These are phyloP conservation scores for Ogataea degrootiae DNA, from an alignment of 805 yeast species.

Conservation along the genomic window DNA sequence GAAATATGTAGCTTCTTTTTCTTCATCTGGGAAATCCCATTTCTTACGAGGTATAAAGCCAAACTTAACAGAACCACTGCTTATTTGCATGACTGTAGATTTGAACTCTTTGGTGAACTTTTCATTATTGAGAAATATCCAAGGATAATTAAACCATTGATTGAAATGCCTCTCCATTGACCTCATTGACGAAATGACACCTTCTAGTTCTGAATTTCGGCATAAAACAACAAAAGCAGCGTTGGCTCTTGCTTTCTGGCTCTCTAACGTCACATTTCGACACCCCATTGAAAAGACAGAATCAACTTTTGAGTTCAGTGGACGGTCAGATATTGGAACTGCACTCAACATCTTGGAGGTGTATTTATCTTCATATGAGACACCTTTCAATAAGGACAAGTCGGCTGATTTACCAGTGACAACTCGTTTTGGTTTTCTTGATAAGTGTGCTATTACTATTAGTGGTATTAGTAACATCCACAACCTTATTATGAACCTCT, in stretches of 20 bases:
- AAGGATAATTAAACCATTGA: constrained; percentile 91
- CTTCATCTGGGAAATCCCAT: constrained; percentile 67
- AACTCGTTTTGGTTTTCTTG: neutral
- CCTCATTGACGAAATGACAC: constrained; percentile 67
- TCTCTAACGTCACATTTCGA: constrained; percentile 21
- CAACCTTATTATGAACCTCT: constrained; percentile 8
- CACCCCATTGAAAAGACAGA: constrained; percentile 32
- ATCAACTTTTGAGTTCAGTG: constrained; percentile 22
- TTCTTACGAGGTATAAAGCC: constrained; percentile 53
- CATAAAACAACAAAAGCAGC: constrained; percentile 86
- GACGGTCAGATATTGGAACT: constrained; percentile 25
- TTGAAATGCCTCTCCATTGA: constrained; percentile 85
- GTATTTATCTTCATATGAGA: constrained; percentile 18
- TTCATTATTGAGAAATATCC: constrained; percentile 83
- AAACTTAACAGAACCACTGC: constrained; percentile 64
- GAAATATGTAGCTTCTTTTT: constrained; percentile 35
- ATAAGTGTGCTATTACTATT: neutral
- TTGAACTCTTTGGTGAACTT: constrained; percentile 66
- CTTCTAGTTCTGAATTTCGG: constrained; percentile 71
- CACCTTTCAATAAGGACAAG: constrained; percentile 1
- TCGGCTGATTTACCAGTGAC: constrained; percentile 1
- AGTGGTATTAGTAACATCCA: constrained; percentile 13
- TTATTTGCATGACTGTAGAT: constrained; percentile 42
- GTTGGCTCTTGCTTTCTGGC: constrained; percentile 47
- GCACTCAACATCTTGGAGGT: constrained; percentile 6